Percentiles rank a stretch among this genome's conserved stretches.
phyloP scores from a whole-genome alignment of 371 early-diverging fungal species.

The Lichtheimia ramosa region DNA sequence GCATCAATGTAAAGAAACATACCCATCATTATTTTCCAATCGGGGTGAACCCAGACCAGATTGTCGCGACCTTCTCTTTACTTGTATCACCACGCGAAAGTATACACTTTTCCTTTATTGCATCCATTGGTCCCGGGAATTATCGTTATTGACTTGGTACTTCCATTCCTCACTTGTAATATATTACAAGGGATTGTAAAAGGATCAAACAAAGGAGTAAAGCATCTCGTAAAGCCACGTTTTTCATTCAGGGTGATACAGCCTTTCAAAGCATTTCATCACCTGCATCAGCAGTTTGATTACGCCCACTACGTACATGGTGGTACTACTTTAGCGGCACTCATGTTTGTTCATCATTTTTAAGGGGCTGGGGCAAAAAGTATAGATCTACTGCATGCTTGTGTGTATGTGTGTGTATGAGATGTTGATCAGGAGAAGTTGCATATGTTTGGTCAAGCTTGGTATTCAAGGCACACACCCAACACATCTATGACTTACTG shows the following conservation, averaged over 20 bases:
- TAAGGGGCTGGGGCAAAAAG: too few relatives aligned
- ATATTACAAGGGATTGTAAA: background rate
- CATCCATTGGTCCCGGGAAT: background rate
- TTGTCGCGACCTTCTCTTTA: background rate
- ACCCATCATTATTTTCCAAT: background rate
- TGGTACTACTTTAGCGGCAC: too few relatives aligned
- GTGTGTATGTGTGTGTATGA: too few relatives aligned
- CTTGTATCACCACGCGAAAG: slow-evolving; percentile 12
- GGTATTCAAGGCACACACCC: too few relatives aligned
- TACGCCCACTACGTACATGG: too few relatives aligned
- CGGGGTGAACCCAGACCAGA: slow-evolving; percentile 13
- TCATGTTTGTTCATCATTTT: too few relatives aligned
- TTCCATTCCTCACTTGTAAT: background rate
- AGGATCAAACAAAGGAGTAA: background rate
- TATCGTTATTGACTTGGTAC: background rate
- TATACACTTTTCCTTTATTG: background rate
- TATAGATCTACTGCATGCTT: too few relatives aligned
- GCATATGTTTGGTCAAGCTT: too few relatives aligned
- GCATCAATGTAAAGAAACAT: too few relatives aligned
- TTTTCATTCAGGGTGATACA: slow-evolving; percentile 1
- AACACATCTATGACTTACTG: too few relatives aligned
- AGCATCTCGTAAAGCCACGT: background rate
- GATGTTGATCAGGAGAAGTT: too few relatives aligned
- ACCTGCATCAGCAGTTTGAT: too few relatives aligned
- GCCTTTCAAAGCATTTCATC: background rate